A percentile compares a stretch with the other conserved stretches of the same genome.
Conservation (phyloP, 1,139 yeast genomes). For the Pichia sp. region DNA sequence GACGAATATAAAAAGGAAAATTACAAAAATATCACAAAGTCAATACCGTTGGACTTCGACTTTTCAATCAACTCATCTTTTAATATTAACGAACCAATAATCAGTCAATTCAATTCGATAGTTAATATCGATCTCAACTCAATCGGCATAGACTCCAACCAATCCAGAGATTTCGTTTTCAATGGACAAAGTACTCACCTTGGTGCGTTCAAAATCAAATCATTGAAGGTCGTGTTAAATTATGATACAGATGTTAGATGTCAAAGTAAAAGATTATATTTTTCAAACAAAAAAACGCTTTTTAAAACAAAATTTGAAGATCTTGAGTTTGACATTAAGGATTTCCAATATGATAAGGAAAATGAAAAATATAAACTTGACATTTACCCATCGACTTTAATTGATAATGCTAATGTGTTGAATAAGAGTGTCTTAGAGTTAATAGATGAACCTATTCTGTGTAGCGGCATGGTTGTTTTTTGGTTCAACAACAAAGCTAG, state of each 20-base stretch:
- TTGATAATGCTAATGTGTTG: slow-evolving; percentile 5
- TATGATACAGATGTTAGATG: slow-evolving; percentile 3
- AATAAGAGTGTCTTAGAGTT: slow-evolving; percentile 5
- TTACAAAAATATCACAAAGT: slow-evolving; percentile 11
- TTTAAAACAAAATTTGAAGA: slow-evolving; percentile 7
- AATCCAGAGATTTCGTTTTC: slow-evolving; percentile 14
- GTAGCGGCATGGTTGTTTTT: slow-evolving; percentile 5
- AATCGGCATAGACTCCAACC: slow-evolving; percentile 4
- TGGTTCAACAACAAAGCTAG: slow-evolving; percentile 4
- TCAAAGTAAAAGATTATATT: neutral
- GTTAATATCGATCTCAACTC: slow-evolving; percentile 4
- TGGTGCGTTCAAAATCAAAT: slow-evolving; percentile 17
- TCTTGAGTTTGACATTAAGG: slow-evolving; percentile 13
- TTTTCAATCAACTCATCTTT: slow-evolving; percentile 2
- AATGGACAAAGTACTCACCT: slow-evolving; percentile 17
- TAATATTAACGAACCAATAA: slow-evolving; percentile 8
- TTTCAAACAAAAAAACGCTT: neutral
- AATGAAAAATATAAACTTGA: neutral
- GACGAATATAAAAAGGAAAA: slow-evolving; percentile 20
- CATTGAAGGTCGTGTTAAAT: slow-evolving; percentile 5
- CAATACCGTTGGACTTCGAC: slow-evolving; percentile 8
- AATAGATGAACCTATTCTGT: slow-evolving; percentile 1
- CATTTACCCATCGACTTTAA: neutral
- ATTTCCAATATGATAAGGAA: slow-evolving; percentile 7
- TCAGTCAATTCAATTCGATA: slow-evolving; percentile 3